Conservation (phyloP, 345 rosid species). For the Draba incana region DNA sequence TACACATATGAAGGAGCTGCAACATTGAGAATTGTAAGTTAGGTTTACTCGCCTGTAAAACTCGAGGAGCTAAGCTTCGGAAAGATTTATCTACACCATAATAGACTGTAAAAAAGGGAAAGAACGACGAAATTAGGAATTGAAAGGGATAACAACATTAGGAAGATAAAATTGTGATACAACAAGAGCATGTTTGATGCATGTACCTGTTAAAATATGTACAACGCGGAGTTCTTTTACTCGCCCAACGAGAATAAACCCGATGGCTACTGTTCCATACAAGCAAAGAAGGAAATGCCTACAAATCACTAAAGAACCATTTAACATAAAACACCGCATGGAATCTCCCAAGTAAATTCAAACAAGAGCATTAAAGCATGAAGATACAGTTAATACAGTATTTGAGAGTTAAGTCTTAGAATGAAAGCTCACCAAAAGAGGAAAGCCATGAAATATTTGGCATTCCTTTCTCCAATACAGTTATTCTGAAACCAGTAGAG, state of each 20-base stretch:
- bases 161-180: slow-evolving; percentile 2
- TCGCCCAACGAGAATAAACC: slow-evolving; percentile 77
- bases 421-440: slow-evolving; percentile 80
- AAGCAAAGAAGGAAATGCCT: slow-evolving; percentile 91
- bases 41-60: slow-evolving; percentile 63
- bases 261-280: slow-evolving; percentile 78
- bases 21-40: not conserved
- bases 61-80: slow-evolving; percentile 65
- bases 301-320: slow-evolving; percentile 44
- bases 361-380: not conserved
- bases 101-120: slow-evolving; percentile 60
- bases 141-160: slow-evolving; percentile 9
- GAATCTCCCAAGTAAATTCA: slow-evolving; percentile 18
- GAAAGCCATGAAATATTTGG: slow-evolving; percentile 85
- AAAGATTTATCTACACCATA: slow-evolving; percentile 76
- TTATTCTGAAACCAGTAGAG: slow-evolving; percentile 64
- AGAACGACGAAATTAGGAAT: slow-evolving; percentile 16
- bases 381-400: not conserved
- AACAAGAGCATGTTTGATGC: slow-evolving; percentile 5
- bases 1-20: not conserved
- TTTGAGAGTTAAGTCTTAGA: slow-evolving; percentile 19
- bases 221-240: slow-evolving; percentile 70
- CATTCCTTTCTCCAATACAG: slow-evolving; percentile 93
- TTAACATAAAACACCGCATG: slow-evolving; percentile 30
- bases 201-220: slow-evolving; percentile 66